Conservation (phyloP, 805 yeast genomes). For the Wickerhamiella siamensis region DNA sequence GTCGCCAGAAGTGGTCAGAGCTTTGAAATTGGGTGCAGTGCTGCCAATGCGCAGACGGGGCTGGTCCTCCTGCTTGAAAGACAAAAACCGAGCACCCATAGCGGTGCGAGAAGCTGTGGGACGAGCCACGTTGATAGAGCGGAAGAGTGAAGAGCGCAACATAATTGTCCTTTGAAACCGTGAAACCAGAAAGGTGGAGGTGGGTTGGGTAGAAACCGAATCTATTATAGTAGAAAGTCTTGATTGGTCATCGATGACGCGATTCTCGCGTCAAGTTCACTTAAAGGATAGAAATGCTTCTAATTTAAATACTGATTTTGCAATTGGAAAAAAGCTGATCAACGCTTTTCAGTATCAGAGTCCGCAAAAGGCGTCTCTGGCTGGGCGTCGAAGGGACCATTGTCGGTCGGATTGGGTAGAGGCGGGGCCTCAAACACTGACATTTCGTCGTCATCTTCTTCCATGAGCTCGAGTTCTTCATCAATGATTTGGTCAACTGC, state of each 20-base stretch:
- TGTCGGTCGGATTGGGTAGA: neutral
- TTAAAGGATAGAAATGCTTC: too few relatives aligned
- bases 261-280: too few relatives aligned
- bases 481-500: slow-evolving; percentile 25
- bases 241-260: neutral
- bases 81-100: neutral
- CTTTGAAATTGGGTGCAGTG: slow-evolving; percentile 75
- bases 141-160: neutral
- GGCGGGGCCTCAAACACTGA: neutral
- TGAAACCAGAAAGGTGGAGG: too few relatives aligned
- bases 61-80: slow-evolving; percentile 20
- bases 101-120: neutral
- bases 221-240: neutral
- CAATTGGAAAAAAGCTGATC: too few relatives aligned
- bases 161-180: neutral
- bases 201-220: neutral
- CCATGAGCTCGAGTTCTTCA: slow-evolving; percentile 26
- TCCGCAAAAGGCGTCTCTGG: neutral
- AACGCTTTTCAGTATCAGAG: too few relatives aligned
- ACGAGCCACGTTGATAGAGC: neutral
- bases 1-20: slow-evolving; percentile 68
- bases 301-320: too few relatives aligned
- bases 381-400: neutral
- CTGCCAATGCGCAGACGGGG: slow-evolving; percentile 63
- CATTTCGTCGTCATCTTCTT: neutral